Base-by-base conservation (phyloP, 495 filamentous ascomycete genomes). In the Parathielavia appendiculata region DNA sequence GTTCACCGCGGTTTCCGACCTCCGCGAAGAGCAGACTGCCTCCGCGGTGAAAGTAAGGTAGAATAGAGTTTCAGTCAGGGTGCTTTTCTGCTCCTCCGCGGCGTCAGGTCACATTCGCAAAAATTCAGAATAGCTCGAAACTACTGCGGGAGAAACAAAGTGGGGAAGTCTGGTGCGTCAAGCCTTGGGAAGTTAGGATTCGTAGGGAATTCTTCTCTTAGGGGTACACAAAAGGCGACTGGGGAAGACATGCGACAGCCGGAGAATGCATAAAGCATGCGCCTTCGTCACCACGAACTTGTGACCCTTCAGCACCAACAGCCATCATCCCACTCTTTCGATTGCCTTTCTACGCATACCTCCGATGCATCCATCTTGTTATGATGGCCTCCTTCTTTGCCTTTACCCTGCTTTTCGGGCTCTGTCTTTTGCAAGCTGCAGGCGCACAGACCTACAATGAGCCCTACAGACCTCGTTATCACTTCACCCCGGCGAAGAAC, bases 371-470 rank as follows among this genome's bases (percentile, higher is more conserved):
- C 45, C 14, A 10, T 14, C 45, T 32, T 32, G 26, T 32, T 16
- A 48, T n/a, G 46, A 32, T 48, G 46, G 26, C 20, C 46, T 13
- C 26, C 23, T 48, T 34, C 26, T 32, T 48, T 34, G 46, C 23
- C 46, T 48, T 26, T 48, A 26, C 46, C 23, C 46, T 48, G 13
- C 46, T 48, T n/a, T 34, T 22, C 13, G 46, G 23, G 46, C 46
- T 48, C 46, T 48, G 23, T 11, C 23, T 48, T 32, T 48, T 48
- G 23, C 46, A 32, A 26, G 46, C 13, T 16, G 46, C 11, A 32
- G 46, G 46, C 14, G 46, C 46, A 13, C 46, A 48, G 34, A 41
- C 26, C 26, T 48, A 48, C 46, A 10, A 48, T 48, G 46, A 48
- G 46, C 46, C 34, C 9, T 48, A 48, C 46, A 22, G 46, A 16